Evolutionary conservation across 768 basidiomycete species (phyloP), one percentile per base, ranked within the genome.

Genomic region (Boletus subparvulus): DNA sequence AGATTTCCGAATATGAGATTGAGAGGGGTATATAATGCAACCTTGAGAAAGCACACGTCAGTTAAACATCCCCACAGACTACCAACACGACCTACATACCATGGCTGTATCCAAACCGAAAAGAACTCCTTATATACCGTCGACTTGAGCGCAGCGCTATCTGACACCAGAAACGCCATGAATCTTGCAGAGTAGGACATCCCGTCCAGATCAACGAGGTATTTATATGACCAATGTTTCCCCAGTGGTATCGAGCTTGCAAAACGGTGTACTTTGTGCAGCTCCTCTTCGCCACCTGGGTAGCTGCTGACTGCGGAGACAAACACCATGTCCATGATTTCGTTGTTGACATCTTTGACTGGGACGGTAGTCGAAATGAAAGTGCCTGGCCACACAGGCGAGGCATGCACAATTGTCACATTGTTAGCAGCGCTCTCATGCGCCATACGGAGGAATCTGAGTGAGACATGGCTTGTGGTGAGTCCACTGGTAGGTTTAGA

Each of bases 11-110:
- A 73, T 98, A 98, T 4, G 86, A 80, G 87, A 79, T n/a, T 0
- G 94, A 94, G 35, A 99, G 74, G 0, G 96, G 96, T 61, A 99
- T 95, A 68, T 84, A 99, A 74, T 99, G 96, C 26, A 98, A 79
- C 95, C 93, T 93, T 56, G 13, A 44, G 10, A 0, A 44, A 6
- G n/a, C 40, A 45, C 11, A 11, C 3, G 37, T 59, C 52, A 61
- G 47, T 46, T 10, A 6, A 40, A 19, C 17, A 37, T 36, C 13
- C 36, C 6, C 36, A 10, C 39, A 16, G 39, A 39, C 39, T n/a
- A 50, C 32, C 3, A 11, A 37, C 1, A 24, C 45, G 39, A 74
- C 81, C 33, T n/a, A n/a, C n/a, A n/a, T 65, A 83, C 88, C 94
- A 98, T 24, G 95, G 94, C 65, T 94, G 86, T 40, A 94, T 84